These are phyloP conservation scores for Leishmania amazonensis DNA, from an alignment of 208 protist species.

Conservation along the genomic window DNA sequence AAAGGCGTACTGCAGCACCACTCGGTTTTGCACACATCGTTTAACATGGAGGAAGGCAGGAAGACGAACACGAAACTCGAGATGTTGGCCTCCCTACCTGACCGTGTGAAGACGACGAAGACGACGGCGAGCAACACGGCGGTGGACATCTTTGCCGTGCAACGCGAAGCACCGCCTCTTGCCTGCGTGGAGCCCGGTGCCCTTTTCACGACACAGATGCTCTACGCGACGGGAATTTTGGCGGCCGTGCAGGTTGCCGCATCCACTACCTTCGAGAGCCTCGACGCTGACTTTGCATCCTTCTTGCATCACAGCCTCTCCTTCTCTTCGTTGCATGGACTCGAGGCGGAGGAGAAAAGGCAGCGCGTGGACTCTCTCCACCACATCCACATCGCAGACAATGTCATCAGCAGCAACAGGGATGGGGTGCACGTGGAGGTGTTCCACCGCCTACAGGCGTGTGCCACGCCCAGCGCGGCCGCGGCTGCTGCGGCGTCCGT, in stretches of 20 bases:
- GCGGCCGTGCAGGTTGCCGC: constrained; percentile 37
- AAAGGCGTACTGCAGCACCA: constrained; percentile 63
- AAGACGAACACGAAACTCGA: constrained; percentile 7
- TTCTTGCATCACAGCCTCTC: constrained; percentile 27
- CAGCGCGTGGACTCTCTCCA: constrained; percentile 45
- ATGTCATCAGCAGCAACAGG: constrained; percentile 39
- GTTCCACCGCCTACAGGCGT: constrained; percentile 39
- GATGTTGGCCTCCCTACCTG: constrained; percentile 1
- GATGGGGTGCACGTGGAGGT: constrained; percentile 51
- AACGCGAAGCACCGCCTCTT: constrained; percentile 36
- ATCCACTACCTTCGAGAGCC: constrained; percentile 21
- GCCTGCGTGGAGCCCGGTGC: constrained; percentile 33
- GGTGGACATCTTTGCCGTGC: constrained; percentile 31
- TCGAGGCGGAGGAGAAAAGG: constrained; percentile 7
- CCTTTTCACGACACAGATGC: constrained; percentile 42
- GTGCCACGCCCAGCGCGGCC: not conserved
- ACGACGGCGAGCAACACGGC: not conserved
- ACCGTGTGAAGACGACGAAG: not conserved
- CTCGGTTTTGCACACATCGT: constrained; percentile 35
- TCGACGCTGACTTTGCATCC: constrained; percentile 22
- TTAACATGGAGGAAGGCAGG: constrained; percentile 17
- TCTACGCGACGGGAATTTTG: constrained; percentile 40
- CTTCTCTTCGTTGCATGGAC: constrained; percentile 11
- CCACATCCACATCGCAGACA: constrained; percentile 41
- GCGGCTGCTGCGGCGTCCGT: constrained; percentile 1